phyloP scores from a whole-genome alignment of 2,329 filamentous ascomycete genomes.

The Blumeria hordei region DNA sequence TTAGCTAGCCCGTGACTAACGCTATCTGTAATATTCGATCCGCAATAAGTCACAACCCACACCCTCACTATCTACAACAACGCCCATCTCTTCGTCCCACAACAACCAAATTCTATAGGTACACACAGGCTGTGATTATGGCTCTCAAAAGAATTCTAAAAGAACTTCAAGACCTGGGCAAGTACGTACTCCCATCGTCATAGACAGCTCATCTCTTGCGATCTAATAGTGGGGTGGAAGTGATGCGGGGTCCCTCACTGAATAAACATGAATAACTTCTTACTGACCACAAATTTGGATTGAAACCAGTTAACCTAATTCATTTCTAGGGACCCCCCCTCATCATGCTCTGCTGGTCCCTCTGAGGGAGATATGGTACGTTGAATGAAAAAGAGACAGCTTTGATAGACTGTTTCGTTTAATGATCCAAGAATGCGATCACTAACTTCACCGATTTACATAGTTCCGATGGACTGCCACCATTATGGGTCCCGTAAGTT shows the following conservation, averaged over 20 bases:
- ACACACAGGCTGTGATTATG: slow-evolving; percentile 24
- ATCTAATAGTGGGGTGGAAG: slow-evolving; percentile 11
- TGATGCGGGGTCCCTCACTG: slow-evolving; percentile 11
- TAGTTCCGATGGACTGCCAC: slow-evolving; percentile 99
- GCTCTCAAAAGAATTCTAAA: slow-evolving; percentile 89
- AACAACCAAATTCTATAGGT: not conserved
- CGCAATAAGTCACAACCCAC: not conserved
- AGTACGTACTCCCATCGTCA: slow-evolving; percentile 29
- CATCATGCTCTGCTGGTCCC: slow-evolving; percentile 92
- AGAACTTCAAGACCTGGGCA: slow-evolving; percentile 74
- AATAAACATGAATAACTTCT: slow-evolving; percentile 15
- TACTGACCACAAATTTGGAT: slow-evolving; percentile 1
- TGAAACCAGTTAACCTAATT: slow-evolving; percentile 7
- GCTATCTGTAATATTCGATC: not conserved
- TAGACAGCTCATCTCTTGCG: slow-evolving; percentile 5
- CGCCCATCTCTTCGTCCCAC: not conserved
- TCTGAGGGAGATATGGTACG: slow-evolving; percentile 95
- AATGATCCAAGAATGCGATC: slow-evolving; percentile 3
- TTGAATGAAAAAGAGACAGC: slow-evolving; percentile 12
- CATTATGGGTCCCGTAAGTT: slow-evolving; percentile 94
- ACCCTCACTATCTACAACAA: not conserved
- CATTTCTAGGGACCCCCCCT: slow-evolving; percentile 65
- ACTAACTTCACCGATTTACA: slow-evolving; percentile 14
- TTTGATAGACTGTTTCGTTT: slow-evolving; percentile 7
- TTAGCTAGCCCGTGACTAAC: no score